These are phyloP conservation scores for Ogataea nonfermentans DNA, from an alignment of 805 yeast species.

Conservation along the genomic window DNA sequence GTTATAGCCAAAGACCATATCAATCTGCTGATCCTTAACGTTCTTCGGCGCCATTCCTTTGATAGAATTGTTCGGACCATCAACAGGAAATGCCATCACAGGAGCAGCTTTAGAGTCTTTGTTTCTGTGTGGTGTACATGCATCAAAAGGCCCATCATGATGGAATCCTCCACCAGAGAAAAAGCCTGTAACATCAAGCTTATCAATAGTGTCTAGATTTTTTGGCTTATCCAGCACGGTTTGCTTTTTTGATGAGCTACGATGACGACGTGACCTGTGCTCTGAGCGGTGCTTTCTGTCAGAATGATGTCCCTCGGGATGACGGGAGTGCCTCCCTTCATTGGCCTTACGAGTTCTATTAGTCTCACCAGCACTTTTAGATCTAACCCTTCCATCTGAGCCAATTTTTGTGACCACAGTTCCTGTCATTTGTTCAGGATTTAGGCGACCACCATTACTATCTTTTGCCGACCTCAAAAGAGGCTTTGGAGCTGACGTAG, in stretches of 20 bases:
- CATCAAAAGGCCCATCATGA: slow-evolving; percentile 99
- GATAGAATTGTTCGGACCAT: slow-evolving; percentile 89
- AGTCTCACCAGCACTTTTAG: slow-evolving; percentile 32
- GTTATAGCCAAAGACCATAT: slow-evolving; percentile 74
- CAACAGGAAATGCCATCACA: slow-evolving; percentile 90
- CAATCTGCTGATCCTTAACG: slow-evolving; percentile 60
- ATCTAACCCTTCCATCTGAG: slow-evolving; percentile 33
- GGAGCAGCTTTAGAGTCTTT: slow-evolving; percentile 76
- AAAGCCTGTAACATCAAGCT: slow-evolving; percentile 91
- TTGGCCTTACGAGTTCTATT: slow-evolving; percentile 15
- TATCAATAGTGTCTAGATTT: slow-evolving; percentile 90
- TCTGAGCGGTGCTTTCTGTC: slow-evolving; percentile 21
- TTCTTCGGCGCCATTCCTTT: slow-evolving; percentile 59
- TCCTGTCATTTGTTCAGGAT: slow-evolving; percentile 22
- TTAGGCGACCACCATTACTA: slow-evolving; percentile 24
- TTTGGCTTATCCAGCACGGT: slow-evolving; percentile 54
- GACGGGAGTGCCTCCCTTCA: slow-evolving; percentile 17
- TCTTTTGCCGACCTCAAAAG: slow-evolving; percentile 15
- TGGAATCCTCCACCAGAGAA: slow-evolving; percentile 93
- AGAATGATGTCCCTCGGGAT: slow-evolving; percentile 21
- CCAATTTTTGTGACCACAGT: slow-evolving; percentile 27
- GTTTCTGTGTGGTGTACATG: slow-evolving; percentile 95
- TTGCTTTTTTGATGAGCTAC: slow-evolving; percentile 30
- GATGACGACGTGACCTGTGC: slow-evolving; percentile 35
- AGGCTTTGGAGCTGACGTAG: slow-evolving; percentile 12